These are phyloP conservation scores for Zygotorulaspora chibaensis DNA, from an alignment of 805 yeast genomes.

Conservation along the genomic window DNA sequence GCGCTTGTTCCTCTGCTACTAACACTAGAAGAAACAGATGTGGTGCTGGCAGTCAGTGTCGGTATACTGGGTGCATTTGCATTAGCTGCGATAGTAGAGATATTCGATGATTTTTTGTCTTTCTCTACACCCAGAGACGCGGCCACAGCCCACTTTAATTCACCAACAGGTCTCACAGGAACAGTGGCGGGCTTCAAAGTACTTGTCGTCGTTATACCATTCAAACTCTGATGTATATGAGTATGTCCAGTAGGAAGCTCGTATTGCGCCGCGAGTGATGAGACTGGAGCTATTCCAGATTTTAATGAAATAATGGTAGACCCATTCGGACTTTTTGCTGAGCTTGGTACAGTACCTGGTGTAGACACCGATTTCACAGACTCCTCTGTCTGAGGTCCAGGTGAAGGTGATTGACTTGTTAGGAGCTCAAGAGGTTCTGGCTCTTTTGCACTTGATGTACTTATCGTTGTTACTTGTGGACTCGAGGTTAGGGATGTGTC, in stretches of 20 bases:
- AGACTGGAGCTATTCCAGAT: conserved; percentile 7
- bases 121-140: conserved; percentile 39
- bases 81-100: conserved; percentile 4
- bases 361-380: conserved; percentile 10
- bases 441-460: conserved; percentile 10
- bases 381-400: conserved; percentile 10
- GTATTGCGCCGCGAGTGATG: conserved; percentile 2
- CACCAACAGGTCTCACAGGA: conserved; percentile 51
- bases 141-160: conserved; percentile 53
- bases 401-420: conserved; percentile 20
- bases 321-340: conserved; percentile 17
- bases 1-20: conserved; percentile 16
- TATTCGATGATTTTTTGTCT: conserved; percentile 18
- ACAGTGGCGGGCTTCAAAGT: conserved; percentile 50
- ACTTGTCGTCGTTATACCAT: conserved; percentile 32
- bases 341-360: conserved; percentile 14
- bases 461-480: conserved; percentile 7
- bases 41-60: conserved; percentile 6
- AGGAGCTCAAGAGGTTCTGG: conserved; percentile 5
- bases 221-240: conserved; percentile 32
- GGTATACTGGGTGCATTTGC: conserved; percentile 1
- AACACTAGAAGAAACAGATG: conserved; percentile 14
- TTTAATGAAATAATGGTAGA: conserved; percentile 8
- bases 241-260: conserved; percentile 23
- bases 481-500: not conserved